These are phyloP conservation scores for Brassica balearica DNA, from an alignment of 441 rosid species.

Conservation along the genomic window DNA sequence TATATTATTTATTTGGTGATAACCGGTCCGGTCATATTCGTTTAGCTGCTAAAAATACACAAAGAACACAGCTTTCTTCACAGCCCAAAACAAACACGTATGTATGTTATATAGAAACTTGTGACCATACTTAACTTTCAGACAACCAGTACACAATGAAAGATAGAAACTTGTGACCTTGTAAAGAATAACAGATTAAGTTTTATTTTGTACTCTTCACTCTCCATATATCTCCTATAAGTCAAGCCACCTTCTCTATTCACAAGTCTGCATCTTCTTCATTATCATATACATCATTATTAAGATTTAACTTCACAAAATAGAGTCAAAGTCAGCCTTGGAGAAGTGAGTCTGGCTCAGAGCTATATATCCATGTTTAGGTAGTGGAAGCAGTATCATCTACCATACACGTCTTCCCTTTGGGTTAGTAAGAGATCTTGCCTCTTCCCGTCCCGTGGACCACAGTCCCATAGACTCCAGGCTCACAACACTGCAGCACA, in stretches of 20 bases:
- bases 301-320: neutral
- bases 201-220: too few relatives aligned
- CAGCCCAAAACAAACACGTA: neutral
- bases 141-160: neutral
- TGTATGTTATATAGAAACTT: neutral
- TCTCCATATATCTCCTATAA: too few relatives aligned
- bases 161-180: neutral
- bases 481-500: too few relatives aligned
- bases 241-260: too few relatives aligned
- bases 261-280: neutral
- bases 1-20: conserved; percentile 6
- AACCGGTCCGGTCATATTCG: conserved; percentile 3
- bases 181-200: too few relatives aligned
- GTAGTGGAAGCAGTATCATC: neutral
- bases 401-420: too few relatives aligned
- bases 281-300: neutral
- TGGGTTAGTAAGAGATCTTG: too few relatives aligned
- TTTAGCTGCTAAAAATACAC: neutral
- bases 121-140: neutral
- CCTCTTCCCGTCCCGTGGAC: too few relatives aligned
- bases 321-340: neutral
- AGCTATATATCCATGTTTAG: neutral
- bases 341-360: neutral
- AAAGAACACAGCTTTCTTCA: neutral
- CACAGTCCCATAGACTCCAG: too few relatives aligned